Evolutionary conservation across 176 grass and related monocot species (phyloP).

Genomic region (Otatea glauca): DNA sequence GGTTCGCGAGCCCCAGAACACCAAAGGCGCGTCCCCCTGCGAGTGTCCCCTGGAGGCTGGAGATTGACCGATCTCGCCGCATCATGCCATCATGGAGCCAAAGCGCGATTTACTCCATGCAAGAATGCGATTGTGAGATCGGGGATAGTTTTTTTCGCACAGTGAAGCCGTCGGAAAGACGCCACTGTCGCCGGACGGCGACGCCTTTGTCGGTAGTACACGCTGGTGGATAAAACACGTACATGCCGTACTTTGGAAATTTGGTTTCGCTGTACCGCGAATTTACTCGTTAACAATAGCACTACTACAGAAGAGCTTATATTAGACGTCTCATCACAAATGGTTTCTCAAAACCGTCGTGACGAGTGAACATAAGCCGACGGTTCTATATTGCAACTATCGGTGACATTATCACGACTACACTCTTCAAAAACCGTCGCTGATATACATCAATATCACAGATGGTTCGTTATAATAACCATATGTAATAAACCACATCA

Average conservation of each 20-base stretch:
- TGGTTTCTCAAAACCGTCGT: no score
- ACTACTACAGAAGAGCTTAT: no score
- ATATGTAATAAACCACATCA: no score
- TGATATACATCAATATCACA: no score
- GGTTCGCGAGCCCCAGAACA: not conserved
- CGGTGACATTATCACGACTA: no score
- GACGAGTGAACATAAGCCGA: no score
- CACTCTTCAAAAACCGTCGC: no score
- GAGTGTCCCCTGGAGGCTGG: not conserved
- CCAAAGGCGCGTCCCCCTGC: not conserved
- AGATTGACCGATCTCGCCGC: not conserved
- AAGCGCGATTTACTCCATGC: not conserved
- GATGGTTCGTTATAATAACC: no score
- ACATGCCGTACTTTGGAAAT: not conserved
- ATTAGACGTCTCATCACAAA: no score
- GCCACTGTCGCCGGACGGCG: not conserved
- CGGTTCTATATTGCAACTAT: no score
- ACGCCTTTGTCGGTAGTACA: not conserved
- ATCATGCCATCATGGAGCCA: not conserved
- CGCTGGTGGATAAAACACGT: not conserved
- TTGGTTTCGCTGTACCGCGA: not conserved
- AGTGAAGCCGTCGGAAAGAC: not conserved
- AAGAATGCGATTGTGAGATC: not conserved
- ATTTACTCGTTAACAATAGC: no score
- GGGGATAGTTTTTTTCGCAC: not conserved